These are phyloP conservation scores for Phytophthora fragariae DNA, from an alignment of 352 stramenopile genomes.

Conservation along the genomic window DNA sequence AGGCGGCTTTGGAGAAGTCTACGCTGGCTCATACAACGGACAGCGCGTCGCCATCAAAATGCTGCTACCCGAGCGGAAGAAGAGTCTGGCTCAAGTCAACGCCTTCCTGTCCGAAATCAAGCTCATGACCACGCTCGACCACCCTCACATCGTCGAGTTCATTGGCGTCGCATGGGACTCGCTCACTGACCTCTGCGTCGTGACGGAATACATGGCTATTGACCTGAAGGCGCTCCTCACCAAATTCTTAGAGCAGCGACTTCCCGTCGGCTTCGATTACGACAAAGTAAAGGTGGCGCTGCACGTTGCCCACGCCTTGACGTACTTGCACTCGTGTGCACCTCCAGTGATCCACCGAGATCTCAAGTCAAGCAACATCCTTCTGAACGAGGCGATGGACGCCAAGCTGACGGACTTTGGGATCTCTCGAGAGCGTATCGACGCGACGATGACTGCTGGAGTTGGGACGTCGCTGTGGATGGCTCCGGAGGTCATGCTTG, in stretches of 20 bases:
- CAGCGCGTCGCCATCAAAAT: constrained; percentile 39
- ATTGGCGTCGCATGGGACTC: constrained; percentile 57
- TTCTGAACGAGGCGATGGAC: constrained; percentile 34
- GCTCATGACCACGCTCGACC: constrained; percentile 38
- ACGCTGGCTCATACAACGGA: constrained; percentile 38
- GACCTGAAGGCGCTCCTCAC: constrained; percentile 43
- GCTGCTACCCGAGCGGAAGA: constrained; percentile 35
- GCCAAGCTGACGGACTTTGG: constrained; percentile 43
- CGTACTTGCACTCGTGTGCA: constrained; percentile 45
- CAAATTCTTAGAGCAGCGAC: constrained; percentile 35
- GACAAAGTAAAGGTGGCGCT: constrained; percentile 41
- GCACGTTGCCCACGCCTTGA: constrained; percentile 40
- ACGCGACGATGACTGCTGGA: constrained; percentile 40
- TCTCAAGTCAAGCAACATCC: constrained; percentile 35
- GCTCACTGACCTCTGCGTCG: constrained; percentile 43
- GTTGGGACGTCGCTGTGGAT: constrained; percentile 46
- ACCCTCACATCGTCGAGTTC: constrained; percentile 53
- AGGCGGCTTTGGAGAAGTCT: constrained; percentile 38
- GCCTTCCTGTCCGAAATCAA: constrained; percentile 38
- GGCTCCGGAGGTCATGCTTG: constrained; percentile 44
- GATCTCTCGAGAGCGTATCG: constrained; percentile 34
- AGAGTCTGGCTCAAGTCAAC: constrained; percentile 38
- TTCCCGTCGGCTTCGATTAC: constrained; percentile 30
- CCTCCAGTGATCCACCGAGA: constrained; percentile 35
- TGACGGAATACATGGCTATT: constrained; percentile 56